Base-by-base conservation (phyloP, 225 moss, liverwort and hornwort genomes). In the Sphagnum contortum region DNA sequence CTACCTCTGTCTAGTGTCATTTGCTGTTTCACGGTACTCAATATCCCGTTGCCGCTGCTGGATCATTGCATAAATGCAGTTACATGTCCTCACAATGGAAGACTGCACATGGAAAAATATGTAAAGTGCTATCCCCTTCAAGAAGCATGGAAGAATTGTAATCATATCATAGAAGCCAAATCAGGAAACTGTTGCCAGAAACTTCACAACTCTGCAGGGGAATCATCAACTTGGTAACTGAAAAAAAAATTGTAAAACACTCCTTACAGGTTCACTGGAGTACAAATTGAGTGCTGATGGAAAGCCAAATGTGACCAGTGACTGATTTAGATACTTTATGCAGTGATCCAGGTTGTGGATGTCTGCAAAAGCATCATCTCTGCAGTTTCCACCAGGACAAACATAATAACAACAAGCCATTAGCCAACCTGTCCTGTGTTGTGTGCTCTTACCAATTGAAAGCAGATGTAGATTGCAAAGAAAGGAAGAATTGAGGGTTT, bases 21-120 rank as follows among this genome's bases (percentile, higher is more conserved):
- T 91, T 59, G 88, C 79, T 48, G 76, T 73, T 71, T 83, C 86
- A 13, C 94, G 89, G 57, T 89, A 89, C 60, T 95, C 86, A 66
- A 95, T 79, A 64, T 95, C 94, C 69, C 88, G 78, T 68, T 95
- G 89, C 57, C 89, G 83, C 74, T 95, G 91, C 73, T 91, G 94
- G 69, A 91, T 82, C 67, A 95, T 88, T 68, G 89, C 79, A 70
- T 91, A 95, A 44, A 95, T 65, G 78, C 91, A 88, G 68, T 95
- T 95, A 71, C 91, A 89, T 56, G 88, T 91, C 70, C 86, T 76
- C n/a, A 73, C 94, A 71, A 89, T 68, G 65, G 94, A 84, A 53
- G 64, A 80, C 87, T 92, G 79, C 63, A 59, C 64, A 66, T 57
- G 12, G 54, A 4, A 64, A 49, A 46, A 65, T 48, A 45, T 2